Evolutionary conservation across 2,329 filamentous ascomycete genomes (phyloP), one percentile per base, ranked within the genome.

Genomic region (Thielaviopsis ethacetica): DNA sequence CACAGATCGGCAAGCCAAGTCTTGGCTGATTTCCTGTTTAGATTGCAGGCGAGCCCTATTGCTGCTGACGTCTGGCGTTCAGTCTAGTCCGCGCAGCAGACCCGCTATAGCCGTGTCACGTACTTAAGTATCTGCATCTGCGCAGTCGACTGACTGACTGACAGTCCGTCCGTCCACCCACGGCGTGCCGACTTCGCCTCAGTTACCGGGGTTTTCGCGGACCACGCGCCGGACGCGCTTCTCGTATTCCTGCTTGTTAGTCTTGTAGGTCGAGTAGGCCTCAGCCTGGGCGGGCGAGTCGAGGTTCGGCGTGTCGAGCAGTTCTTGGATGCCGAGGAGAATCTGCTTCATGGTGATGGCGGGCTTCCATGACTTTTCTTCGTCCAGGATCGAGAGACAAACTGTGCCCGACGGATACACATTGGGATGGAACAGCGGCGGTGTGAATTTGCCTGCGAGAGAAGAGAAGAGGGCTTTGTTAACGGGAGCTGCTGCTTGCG

Each of bases 291-390:
- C 93, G 0, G 93, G 93, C 1, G 90, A 95, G 56, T 98, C 93
- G 2, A 91, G 93, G 69, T 98, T 98, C 17, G 94, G 93, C 67
- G 96, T 91, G 70, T 98, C 86, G 49, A 98, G 83, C 1, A 98
- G 81, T 66, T 95, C 91, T 71, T 98, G 93, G 60, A 98, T 95
- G 54, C 93, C 93, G 1, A 97, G 79, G 5, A 97, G 80, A 63
- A 98, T 97, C 73, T 97, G 90, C 74, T 96, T 97, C 70, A 98
- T 89, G 0, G 93, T 98, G 67, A 98, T 98, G 6, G 93, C 91
- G 0, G 93, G 94, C 71, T 95, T 94, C 93, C 94, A 98, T 6
- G 88, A 91, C 70, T 98, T 93, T 67, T 98, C 93, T 71, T 98
- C 94, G 73, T 97, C 98, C 64, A 98, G 75, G 65, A 98, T 98